phyloP scores from a whole-genome alignment of 31 red algal genomes.

The Endocladia muricata region DNA sequence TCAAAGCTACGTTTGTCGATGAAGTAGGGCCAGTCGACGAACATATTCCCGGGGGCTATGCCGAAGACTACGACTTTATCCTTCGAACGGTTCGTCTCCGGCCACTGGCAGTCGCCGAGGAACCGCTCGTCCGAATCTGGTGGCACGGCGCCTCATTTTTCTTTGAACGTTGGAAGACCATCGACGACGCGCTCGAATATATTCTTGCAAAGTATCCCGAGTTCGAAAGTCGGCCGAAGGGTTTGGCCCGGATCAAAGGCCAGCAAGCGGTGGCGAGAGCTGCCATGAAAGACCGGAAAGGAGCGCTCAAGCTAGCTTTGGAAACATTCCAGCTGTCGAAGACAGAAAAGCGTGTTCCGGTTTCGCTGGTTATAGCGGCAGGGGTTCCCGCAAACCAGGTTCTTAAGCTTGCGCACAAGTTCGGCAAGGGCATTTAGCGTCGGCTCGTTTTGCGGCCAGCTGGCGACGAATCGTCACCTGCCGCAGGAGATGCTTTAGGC shows the following conservation, averaged over 20 bases:
- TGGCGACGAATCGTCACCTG: no score
- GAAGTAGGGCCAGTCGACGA: background rate
- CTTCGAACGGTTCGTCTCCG: background rate
- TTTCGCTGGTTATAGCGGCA: no score
- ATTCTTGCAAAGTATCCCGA: background rate
- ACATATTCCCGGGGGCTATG: background rate
- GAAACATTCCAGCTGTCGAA: no score
- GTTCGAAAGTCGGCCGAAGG: background rate
- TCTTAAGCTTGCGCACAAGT: no score
- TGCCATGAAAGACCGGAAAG: background rate
- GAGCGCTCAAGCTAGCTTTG: background rate
- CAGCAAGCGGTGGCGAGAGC: background rate
- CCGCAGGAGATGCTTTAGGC: no score
- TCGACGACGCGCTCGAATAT: background rate
- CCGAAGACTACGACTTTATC: constrained; percentile 2
- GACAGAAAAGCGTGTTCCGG: no score
- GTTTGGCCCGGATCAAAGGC: background rate
- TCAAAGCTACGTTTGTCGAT: background rate
- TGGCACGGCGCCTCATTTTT: background rate
- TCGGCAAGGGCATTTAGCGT: no score
- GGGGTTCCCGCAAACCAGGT: no score
- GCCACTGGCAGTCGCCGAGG: background rate
- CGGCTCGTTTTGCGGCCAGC: no score
- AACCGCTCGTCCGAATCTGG: background rate
- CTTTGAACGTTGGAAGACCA: background rate